Conservation (phyloP, 129 eudicot species). For the Flaveria linearis region DNA sequence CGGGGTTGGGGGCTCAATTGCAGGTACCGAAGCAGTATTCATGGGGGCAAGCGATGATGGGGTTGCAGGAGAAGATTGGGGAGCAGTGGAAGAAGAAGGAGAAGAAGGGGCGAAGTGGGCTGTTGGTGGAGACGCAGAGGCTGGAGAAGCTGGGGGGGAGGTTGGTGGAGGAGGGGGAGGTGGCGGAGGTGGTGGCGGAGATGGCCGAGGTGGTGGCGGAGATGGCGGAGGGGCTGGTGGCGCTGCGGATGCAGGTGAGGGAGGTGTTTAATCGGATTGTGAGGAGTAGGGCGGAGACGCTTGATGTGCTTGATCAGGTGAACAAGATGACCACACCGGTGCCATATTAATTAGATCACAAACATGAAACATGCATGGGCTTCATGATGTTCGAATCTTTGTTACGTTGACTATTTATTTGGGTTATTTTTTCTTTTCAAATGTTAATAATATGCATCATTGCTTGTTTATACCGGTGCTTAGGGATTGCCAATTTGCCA, state of each 20-base stretch:
- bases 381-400: too few species aligned
- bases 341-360: conserved; percentile 22
- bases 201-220: conserved; percentile 69
- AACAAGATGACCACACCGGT: conserved; percentile 49
- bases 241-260: conserved; percentile 64
- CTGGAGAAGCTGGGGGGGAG: conserved; percentile 61
- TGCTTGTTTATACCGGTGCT: too few species aligned
- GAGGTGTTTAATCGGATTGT: conserved; percentile 88
- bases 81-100: conserved; percentile 94
- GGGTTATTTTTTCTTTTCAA: too few species aligned
- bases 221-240: conserved; percentile 73
- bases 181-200: conserved; percentile 58
- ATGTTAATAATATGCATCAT: too few species aligned
- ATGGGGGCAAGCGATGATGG: conserved; percentile 70
- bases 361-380: too few species aligned
- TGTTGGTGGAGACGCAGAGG: conserved; percentile 65
- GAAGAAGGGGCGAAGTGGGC: conserved; percentile 75
- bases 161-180: conserved; percentile 64
- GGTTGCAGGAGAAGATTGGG: conserved; percentile 78
- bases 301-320: conserved; percentile 80
- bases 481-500: too few species aligned
- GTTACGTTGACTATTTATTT: too few species aligned
- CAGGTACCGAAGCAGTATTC: conserved; percentile 52
- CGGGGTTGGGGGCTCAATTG: conserved; percentile 59
- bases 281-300: conserved; percentile 68